Conservation (phyloP, 2,329 filamentous ascomycete species). For the Fusarium sp. region DNA sequence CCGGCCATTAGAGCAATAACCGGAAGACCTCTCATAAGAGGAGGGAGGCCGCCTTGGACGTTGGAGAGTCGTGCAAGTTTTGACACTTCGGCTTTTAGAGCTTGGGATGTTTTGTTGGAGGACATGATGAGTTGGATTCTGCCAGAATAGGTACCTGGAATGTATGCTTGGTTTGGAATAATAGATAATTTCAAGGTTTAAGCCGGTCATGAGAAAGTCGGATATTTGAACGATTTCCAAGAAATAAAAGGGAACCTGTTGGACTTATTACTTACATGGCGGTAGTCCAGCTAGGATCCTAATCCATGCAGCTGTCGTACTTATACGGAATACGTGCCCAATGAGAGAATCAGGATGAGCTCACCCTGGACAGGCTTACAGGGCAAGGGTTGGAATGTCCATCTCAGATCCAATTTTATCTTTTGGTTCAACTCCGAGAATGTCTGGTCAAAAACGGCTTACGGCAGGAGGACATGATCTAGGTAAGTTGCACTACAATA, state of each 20-base stretch:
- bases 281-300: not conserved
- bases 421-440: not conserved
- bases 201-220: no score
- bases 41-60: conserved; percentile 33
- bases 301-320: not conserved
- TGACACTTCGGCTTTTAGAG: conserved; percentile 29
- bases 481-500: not conserved
- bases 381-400: not conserved
- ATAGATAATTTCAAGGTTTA: not conserved
- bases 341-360: not conserved
- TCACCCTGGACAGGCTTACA: not conserved
- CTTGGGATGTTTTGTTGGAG: conserved; percentile 7
- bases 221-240: no score
- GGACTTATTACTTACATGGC: not conserved
- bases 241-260: not conserved
- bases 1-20: conserved; percentile 35
- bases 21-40: conserved; percentile 35
- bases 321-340: conserved; percentile 20
- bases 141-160: not conserved
- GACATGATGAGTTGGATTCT: not conserved
- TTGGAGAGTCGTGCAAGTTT: conserved; percentile 38
- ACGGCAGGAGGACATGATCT: not conserved
- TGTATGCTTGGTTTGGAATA: no score
- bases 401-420: not conserved
- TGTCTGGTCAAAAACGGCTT: accelerated